Base-by-base conservation (phyloP, 768 basidiomycete genomes). In the Xanthoconium stramineum region DNA sequence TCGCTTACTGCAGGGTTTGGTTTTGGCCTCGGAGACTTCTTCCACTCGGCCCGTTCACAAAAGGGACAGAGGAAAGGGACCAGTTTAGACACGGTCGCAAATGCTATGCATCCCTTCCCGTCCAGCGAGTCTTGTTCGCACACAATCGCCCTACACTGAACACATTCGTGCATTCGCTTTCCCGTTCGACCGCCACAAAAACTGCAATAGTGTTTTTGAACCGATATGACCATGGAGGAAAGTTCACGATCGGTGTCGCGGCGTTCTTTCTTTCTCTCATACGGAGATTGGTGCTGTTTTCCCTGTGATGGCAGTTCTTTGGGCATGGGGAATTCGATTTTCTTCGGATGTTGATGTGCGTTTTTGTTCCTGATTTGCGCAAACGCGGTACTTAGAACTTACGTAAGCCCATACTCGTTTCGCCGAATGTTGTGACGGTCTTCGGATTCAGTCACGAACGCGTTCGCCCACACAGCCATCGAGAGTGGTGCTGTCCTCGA, bases 401-500 rank as follows among this genome's bases (percentile, higher is more conserved):
- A 24, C 4, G 24, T 24, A 24, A 24, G 24, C 24, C 24, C 2
- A 24, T 24, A 24, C 24, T 24, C 24, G 24, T 2, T 4, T 24
- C 24, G 24, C 24, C 33, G 9, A 35, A 35, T 12, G 33, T 35
- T 35, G 28, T 38, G 24, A 86, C 87, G 85, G 86, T 77, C 62
- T 87, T 85, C 61, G 86, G 88, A 2, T 94, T 88, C 67, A 80
- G 87, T 61, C 77, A 94, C 64, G 91, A 89, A 65, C 90, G 92
- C 91, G 0, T 76, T 91, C 46, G 80, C 93, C 33, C 83, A 89
- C 44, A 86, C 87, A 0, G 89, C 92, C 1, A 76, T 91, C 24
- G 85, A 85, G 61, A 89, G 90, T 59, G 92, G 91, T 10, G 86
- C 85, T 0, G 85, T 85, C 0, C 92, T 94, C 64, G 92, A 94